Conservation (phyloP, 108 stramenopile genomes). For the Poteriospumella lacustris region DNA sequence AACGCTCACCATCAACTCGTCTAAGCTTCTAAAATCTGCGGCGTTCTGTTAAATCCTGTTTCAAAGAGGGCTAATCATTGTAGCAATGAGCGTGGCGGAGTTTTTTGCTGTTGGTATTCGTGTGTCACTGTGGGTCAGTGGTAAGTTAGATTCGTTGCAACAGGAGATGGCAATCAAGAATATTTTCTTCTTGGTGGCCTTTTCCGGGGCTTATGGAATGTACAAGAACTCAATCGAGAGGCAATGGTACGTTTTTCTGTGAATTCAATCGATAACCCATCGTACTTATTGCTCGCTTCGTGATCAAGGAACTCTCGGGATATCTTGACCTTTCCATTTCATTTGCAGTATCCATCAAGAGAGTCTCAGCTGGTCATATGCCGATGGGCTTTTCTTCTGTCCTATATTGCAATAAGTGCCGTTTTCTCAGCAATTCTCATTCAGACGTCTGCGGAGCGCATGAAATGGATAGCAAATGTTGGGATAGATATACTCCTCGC, state of each 20-base stretch:
- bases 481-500: background rate
- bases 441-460: background rate
- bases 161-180: slow-evolving; percentile 29
- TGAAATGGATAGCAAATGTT: slow-evolving; percentile 17
- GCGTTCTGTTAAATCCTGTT: background rate
- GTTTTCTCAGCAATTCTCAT: background rate
- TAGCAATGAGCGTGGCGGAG: background rate
- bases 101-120: slow-evolving; percentile 16
- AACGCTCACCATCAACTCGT: background rate
- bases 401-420: background rate
- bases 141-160: slow-evolving; percentile 4
- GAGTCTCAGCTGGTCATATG: background rate
- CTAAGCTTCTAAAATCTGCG: background rate
- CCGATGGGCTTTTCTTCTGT: background rate
- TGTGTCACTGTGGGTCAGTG: slow-evolving; percentile 2
- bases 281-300: background rate
- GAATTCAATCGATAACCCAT: background rate
- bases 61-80: background rate
- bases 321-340: background rate
- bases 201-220: background rate
- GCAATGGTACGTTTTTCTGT: slow-evolving; percentile 14
- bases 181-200: background rate
- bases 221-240: background rate
- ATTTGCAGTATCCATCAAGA: background rate
- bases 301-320: background rate